Percentiles rank a stretch among this genome's conserved stretches.
Conservation (phyloP, 805 yeast genomes). For the Ogataea degrootiae region DNA sequence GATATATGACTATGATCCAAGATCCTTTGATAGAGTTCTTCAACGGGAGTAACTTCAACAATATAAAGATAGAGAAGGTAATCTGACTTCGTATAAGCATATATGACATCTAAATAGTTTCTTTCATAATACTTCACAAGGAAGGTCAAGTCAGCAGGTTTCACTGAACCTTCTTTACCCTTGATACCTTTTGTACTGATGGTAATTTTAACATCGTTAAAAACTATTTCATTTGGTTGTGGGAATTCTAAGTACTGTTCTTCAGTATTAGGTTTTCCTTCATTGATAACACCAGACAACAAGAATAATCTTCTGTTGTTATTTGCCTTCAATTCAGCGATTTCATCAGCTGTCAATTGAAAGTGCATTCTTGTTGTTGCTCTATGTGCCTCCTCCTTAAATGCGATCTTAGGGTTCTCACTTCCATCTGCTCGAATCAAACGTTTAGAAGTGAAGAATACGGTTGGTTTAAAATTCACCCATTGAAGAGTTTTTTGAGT, state of each 20-base stretch:
- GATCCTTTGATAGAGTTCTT: constrained; percentile 38
- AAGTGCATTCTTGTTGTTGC: constrained; percentile 43
- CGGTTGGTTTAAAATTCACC: constrained; percentile 47
- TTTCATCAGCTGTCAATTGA: constrained; percentile 39
- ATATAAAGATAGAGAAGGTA: constrained; percentile 53
- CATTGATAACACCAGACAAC: constrained; percentile 46
- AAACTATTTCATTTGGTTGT: constrained; percentile 57
- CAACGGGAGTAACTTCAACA: constrained; percentile 44
- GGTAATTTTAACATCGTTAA: constrained; percentile 48
- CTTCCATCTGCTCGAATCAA: constrained; percentile 33
- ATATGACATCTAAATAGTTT: constrained; percentile 49
- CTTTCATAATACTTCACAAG: constrained; percentile 24
- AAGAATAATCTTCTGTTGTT: constrained; percentile 40
- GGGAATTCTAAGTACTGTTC: constrained; percentile 56
- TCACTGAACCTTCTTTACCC: constrained; percentile 70
- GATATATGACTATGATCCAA: constrained; percentile 47
- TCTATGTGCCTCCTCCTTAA: constrained; percentile 37
- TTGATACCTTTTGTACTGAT: constrained; percentile 71
- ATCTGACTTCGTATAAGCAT: constrained; percentile 51
- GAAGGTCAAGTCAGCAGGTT: constrained; percentile 74
- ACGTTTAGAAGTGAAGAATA: constrained; percentile 49
- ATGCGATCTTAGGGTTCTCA: constrained; percentile 40
- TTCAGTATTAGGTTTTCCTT: constrained; percentile 9
- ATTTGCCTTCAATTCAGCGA: constrained; percentile 28
- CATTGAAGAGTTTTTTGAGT: constrained; percentile 14